These are phyloP conservation scores for Ophiostoma piceae DNA, from an alignment of 2,329 filamentous ascomycete species.

Conservation along the genomic window DNA sequence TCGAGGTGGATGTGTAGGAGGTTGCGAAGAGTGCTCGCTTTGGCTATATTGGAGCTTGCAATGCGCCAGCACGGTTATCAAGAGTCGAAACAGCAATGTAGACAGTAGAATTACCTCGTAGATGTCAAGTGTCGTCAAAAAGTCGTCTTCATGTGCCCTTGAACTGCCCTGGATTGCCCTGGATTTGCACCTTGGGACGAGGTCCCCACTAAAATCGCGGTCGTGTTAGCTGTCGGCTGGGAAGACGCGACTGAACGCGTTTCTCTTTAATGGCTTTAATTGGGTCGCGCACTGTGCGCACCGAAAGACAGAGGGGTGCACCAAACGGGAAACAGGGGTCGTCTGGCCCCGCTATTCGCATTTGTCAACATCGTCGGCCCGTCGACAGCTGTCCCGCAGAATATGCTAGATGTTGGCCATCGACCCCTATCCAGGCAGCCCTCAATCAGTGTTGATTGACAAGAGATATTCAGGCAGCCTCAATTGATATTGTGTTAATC, in stretches of 20 bases:
- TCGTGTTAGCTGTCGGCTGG: slow-evolving; percentile 18
- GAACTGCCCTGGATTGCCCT: neutral
- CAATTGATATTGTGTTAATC: neutral
- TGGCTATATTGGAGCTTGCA: neutral
- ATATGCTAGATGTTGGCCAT: neutral
- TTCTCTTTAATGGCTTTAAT: slow-evolving; percentile 19
- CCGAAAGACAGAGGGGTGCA: neutral
- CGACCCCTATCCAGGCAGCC: slow-evolving; percentile 3
- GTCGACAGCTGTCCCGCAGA: slow-evolving; percentile 15
- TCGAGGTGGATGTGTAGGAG: neutral
- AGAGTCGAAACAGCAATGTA: neutral
- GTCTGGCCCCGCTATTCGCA: neutral
- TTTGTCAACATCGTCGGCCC: slow-evolving; percentile 14
- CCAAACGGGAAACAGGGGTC: neutral
- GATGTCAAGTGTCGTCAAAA: neutral
- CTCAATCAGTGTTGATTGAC: neutral
- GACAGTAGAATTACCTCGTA: neutral
- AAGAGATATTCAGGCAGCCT: slow-evolving; percentile 6
- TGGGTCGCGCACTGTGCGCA: slow-evolving; percentile 6
- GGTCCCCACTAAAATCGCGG: slow-evolving; percentile 8
- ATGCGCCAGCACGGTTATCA: neutral
- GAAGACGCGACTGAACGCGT: slow-evolving; percentile 42
- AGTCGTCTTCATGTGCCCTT: neutral
- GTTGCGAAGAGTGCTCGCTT: neutral
- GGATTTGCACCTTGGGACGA: slow-evolving; percentile 7